These are phyloP conservation scores for Colletotrichum viniferum DNA, from an alignment of 2,329 filamentous ascomycete species.

Conservation along the genomic window DNA sequence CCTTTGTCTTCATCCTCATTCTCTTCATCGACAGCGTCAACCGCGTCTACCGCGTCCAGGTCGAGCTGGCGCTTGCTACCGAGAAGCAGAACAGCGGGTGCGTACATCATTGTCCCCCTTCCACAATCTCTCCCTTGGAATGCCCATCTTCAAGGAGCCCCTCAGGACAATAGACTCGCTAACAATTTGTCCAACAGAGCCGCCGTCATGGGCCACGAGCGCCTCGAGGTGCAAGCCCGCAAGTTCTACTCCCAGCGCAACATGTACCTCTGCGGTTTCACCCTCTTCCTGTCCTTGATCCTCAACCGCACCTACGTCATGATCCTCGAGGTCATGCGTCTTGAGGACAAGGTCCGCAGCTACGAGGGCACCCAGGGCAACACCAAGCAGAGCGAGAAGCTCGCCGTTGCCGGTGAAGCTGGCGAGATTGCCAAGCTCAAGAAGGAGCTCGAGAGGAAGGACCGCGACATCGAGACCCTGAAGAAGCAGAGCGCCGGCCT, in stretches of 20 bases:
- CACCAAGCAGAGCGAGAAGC: conserved; percentile 72
- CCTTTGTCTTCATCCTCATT: conserved; percentile 98
- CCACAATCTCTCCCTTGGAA: neutral
- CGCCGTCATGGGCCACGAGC: conserved; percentile 85
- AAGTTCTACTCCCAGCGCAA: conserved; percentile 99
- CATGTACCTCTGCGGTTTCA: conserved; percentile 99
- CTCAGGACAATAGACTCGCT: neutral
- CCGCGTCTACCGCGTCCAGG: conserved; percentile 81
- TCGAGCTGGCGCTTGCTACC: conserved; percentile 77
- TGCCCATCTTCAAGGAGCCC: neutral
- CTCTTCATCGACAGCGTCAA: conserved; percentile 96
- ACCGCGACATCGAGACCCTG: conserved; percentile 81
- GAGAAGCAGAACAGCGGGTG: conserved; percentile 62
- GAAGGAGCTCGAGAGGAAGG: conserved; percentile 77
- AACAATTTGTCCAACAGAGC: conserved; percentile 39
- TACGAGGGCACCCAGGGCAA: conserved; percentile 66
- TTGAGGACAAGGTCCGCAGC: conserved; percentile 89
- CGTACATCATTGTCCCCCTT: conserved; percentile 30
- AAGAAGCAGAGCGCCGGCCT: conserved; percentile 93
- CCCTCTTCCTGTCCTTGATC: conserved; percentile 96
- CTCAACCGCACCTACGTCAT: conserved; percentile 98
- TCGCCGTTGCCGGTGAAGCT: conserved; percentile 73
- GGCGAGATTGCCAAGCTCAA: conserved; percentile 75
- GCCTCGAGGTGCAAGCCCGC: conserved; percentile 97
- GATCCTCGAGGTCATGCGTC: conserved; percentile 88